phyloP scores from a whole-genome alignment of 2,329 filamentous ascomycete genomes.

The Cladophialophora yegresii region DNA sequence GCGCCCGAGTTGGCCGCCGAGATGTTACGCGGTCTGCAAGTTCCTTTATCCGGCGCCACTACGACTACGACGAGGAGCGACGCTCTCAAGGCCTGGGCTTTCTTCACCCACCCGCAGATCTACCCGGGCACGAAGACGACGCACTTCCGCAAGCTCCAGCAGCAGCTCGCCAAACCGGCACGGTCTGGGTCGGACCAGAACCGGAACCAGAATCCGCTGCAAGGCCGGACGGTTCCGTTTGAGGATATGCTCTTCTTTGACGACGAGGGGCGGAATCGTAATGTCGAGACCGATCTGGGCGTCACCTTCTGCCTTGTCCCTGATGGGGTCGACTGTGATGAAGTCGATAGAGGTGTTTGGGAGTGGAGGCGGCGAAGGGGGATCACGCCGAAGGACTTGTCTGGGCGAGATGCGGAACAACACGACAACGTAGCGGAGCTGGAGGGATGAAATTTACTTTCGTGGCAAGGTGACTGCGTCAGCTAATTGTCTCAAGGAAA shows the following conservation, averaged over 20 bases:
- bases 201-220: not conserved
- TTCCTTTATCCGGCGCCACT: slow-evolving; percentile 45
- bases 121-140: slow-evolving; percentile 78
- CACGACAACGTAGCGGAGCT: slow-evolving; percentile 2
- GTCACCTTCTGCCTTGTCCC: slow-evolving; percentile 81
- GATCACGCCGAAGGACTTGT: slow-evolving; percentile 40
- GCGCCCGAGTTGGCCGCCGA: slow-evolving; percentile 78
- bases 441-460: slow-evolving; percentile 7
- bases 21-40: slow-evolving; percentile 73
- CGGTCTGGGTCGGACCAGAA: too few species aligned
- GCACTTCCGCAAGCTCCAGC: slow-evolving; percentile 75
- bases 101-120: slow-evolving; percentile 62
- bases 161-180: slow-evolving; percentile 42
- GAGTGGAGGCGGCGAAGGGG: slow-evolving; percentile 77
- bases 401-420: not conserved
- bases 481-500: too few species aligned
- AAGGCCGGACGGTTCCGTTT: slow-evolving; percentile 60
- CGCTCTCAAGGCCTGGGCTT: slow-evolving; percentile 48
- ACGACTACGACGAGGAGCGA: slow-evolving; percentile 45
- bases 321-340: slow-evolving; percentile 73
- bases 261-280: slow-evolving; percentile 81
- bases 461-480: too few species aligned
- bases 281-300: slow-evolving; percentile 72
- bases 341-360: slow-evolving; percentile 76
- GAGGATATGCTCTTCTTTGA: slow-evolving; percentile 96